Evolutionary conservation across 371 early-diverging fungal genomes (phyloP).

Genomic region (Actinomortierella ambigua): DNA sequence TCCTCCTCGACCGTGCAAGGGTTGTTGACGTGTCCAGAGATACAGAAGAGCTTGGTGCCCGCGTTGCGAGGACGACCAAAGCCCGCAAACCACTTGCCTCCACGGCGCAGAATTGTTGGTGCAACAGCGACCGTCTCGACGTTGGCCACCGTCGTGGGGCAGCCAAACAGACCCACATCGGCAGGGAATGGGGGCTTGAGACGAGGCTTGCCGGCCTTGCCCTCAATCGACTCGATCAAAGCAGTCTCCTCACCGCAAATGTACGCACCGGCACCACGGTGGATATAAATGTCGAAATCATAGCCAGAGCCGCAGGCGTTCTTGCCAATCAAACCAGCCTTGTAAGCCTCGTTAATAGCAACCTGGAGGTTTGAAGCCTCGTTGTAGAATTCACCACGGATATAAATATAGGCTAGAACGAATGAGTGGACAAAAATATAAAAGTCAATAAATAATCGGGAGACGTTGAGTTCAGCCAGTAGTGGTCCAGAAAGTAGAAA

Average conservation of each 20-base stretch:
- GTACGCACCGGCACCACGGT: constrained; percentile 98
- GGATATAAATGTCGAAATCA: constrained; percentile 96
- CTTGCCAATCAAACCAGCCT: constrained; percentile 95
- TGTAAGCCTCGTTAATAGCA: constrained; percentile 97
- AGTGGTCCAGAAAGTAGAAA: too few relatives aligned
- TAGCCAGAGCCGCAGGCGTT: constrained; percentile 96
- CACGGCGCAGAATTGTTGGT: constrained; percentile 93
- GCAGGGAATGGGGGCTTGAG: constrained; percentile 99
- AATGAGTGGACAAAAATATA: neutral
- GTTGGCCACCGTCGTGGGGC: constrained; percentile 98
- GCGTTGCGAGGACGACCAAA: constrained; percentile 93
- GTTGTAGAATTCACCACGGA: constrained; percentile 98
- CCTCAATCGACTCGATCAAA: constrained; percentile 96
- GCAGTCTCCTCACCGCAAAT: constrained; percentile 99
- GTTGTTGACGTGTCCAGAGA: constrained; percentile 96
- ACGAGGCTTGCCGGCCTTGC: constrained; percentile 97
- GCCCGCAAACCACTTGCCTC: constrained; percentile 93
- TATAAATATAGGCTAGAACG: constrained; percentile 91
- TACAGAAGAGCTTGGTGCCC: constrained; percentile 97
- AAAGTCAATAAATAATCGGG: constrained; percentile 1
- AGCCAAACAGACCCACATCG: constrained; percentile 97
- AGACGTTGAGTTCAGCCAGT: too few relatives aligned
- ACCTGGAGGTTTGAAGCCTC: constrained; percentile 94
- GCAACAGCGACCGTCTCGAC: constrained; percentile 98
- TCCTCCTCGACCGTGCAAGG: constrained; percentile 98